Conservation (phyloP, 106 monocot genomes). For the Dactylorhiza incarnata region DNA sequence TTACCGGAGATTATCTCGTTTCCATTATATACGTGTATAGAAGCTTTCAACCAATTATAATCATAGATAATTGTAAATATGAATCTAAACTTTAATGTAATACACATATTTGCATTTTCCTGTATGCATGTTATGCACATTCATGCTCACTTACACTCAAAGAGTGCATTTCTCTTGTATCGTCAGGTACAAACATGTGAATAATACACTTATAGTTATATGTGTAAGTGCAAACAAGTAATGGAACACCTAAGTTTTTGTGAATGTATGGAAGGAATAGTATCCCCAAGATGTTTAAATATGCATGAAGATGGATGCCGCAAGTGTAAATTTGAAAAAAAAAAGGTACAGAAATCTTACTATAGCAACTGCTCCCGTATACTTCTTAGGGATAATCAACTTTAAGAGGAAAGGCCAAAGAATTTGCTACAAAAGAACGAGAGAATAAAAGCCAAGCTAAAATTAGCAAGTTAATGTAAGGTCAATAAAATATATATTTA, state of each 20-base stretch:
- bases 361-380: conserved; percentile 84
- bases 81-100: no score
- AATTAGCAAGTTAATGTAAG: background rate
- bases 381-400: conserved; percentile 82
- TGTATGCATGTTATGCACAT: background rate
- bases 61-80: no score
- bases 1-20: background rate
- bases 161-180: background rate
- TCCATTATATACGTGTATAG: background rate
- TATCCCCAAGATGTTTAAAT: background rate
- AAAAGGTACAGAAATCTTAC: conserved; percentile 26
- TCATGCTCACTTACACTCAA: background rate
- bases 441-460: background rate
- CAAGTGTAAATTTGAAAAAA: background rate
- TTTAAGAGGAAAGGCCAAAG: conserved; percentile 96
- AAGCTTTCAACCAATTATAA: background rate
- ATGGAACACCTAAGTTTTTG: background rate
- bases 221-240: background rate
- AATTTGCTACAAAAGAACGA: conserved; percentile 54
- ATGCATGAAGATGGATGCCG: background rate
- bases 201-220: background rate
- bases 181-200: background rate
- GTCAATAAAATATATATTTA: background rate
- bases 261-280: background rate
- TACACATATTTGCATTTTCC: no score